Conservation (phyloP, 2,329 filamentous ascomycete species). For the Fusarium anguioides region DNA sequence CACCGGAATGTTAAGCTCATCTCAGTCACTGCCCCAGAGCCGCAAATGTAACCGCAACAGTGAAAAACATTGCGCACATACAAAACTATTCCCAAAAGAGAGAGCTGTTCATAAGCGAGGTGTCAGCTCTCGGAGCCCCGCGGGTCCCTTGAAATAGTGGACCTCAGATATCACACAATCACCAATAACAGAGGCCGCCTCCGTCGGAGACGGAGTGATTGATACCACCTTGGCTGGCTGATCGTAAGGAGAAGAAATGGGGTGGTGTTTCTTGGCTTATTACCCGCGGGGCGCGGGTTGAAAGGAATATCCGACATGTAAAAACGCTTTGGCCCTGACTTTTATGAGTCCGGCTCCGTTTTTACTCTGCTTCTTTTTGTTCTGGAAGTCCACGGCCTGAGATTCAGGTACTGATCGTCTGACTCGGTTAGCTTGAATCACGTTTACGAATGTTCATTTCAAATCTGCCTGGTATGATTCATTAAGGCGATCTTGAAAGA, state of each 20-base stretch:
- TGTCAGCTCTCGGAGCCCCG: conserved; percentile 22
- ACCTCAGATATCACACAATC: not conserved
- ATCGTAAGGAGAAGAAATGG: too few relatives aligned
- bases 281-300: too few relatives aligned
- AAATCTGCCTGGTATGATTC: not conserved
- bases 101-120: conserved; percentile 17
- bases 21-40: not conserved
- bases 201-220: conserved; percentile 21
- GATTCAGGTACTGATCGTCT: not conserved
- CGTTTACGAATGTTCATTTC: not conserved
- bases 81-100: not conserved
- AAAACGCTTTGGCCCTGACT: not conserved
- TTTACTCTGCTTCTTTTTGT: rapidly evolving
- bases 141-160: conserved; percentile 11
- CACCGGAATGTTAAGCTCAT: not conserved
- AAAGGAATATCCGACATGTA: not conserved
- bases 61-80: not conserved
- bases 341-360: not conserved
- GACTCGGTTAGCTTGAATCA: not conserved
- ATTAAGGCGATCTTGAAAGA: not conserved
- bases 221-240: not conserved
- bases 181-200: not conserved
- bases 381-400: not conserved
- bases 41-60: not conserved
- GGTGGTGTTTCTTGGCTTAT: too few relatives aligned